Evolutionary conservation across 1,139 yeast genomes (phyloP).

Genomic region (Lodderomyces beijingensis): DNA sequence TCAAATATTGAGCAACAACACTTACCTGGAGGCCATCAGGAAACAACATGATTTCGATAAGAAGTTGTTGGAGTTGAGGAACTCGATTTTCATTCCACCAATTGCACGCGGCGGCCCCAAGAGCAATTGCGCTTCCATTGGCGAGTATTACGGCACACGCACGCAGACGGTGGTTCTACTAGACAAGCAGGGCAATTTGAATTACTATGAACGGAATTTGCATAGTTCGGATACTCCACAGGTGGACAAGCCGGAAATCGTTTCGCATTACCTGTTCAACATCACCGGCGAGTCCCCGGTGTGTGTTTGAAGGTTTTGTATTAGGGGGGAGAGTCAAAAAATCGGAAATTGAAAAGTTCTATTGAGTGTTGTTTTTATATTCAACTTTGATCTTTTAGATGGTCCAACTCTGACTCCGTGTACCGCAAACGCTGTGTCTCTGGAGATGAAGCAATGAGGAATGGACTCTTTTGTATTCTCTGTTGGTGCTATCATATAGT

Average conservation of each 20-base stretch:
- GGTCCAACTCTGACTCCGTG: no score
- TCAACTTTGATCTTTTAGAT: no score
- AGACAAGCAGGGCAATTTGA: conserved; percentile 40
- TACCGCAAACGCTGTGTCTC: no score
- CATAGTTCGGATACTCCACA: conserved; percentile 23
- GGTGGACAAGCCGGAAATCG: conserved; percentile 7
- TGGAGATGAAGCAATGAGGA: no score
- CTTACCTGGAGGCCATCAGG: conserved; percentile 28
- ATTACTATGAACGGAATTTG: conserved; percentile 37
- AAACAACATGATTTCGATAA: conserved; percentile 22
- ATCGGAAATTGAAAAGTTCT: no score
- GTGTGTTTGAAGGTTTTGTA: no score
- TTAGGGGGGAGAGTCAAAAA: no score
- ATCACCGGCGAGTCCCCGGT: no score
- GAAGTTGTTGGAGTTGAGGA: conserved; percentile 42
- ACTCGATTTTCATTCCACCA: conserved; percentile 74
- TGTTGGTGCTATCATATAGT: no score
- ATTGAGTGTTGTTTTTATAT: no score
- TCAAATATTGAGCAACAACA: conserved; percentile 46
- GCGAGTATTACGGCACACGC: conserved; percentile 77
- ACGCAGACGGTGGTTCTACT: conserved; percentile 79
- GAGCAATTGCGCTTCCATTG: conserved; percentile 18
- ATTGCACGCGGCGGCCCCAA: conserved; percentile 20
- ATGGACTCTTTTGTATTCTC: no score
- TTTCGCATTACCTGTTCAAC: conserved; percentile 12